Conservation (phyloP, 2,329 filamentous ascomycete genomes). For the Epicoccum sorghinum region DNA sequence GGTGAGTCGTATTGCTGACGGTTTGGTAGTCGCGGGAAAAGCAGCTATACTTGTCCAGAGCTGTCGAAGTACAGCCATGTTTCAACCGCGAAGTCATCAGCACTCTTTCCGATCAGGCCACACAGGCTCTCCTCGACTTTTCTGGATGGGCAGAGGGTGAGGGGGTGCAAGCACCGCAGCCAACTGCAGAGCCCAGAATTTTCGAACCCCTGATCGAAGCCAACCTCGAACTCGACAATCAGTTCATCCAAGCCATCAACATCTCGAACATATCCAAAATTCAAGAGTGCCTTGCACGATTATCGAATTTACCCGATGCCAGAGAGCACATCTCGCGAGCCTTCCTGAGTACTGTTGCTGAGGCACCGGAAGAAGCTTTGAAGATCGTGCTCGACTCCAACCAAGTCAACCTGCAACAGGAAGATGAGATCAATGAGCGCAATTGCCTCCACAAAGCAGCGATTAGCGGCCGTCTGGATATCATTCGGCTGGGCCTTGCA, state of each 20-base stretch:
- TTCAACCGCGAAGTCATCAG: slow-evolving; percentile 98
- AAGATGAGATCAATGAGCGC: slow-evolving; percentile 96
- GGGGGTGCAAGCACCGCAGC: slow-evolving; percentile 72
- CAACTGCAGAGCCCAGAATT: slow-evolving; percentile 37
- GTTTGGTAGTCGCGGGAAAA: slow-evolving; percentile 81
- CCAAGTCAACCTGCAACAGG: slow-evolving; percentile 86
- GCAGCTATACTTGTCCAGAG: slow-evolving; percentile 92
- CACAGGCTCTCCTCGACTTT: slow-evolving; percentile 91
- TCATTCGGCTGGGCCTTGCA: slow-evolving; percentile 76
- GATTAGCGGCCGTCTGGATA: slow-evolving; percentile 84
- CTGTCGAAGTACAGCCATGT: slow-evolving; percentile 96
- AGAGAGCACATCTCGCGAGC: slow-evolving; percentile 83
- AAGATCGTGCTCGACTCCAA: slow-evolving; percentile 78
- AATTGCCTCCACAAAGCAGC: slow-evolving; percentile 97
- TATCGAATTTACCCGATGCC: slow-evolving; percentile 66
- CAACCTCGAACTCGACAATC: slow-evolving; percentile 86
- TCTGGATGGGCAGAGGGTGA: slow-evolving; percentile 98
- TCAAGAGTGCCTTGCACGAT: slow-evolving; percentile 78
- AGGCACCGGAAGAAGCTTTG: slow-evolving; percentile 78
- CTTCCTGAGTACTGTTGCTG: slow-evolving; percentile 87
- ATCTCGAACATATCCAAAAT: slow-evolving; percentile 79
- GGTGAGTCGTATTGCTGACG: slow-evolving; percentile 41
- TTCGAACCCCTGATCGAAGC: slow-evolving; percentile 60
- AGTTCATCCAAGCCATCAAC: slow-evolving; percentile 86
- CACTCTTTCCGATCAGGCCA: slow-evolving; percentile 94